These are phyloP conservation scores for Neoascochyta sp. DNA, from an alignment of 2,329 filamentous ascomycete genomes.

Conservation along the genomic window DNA sequence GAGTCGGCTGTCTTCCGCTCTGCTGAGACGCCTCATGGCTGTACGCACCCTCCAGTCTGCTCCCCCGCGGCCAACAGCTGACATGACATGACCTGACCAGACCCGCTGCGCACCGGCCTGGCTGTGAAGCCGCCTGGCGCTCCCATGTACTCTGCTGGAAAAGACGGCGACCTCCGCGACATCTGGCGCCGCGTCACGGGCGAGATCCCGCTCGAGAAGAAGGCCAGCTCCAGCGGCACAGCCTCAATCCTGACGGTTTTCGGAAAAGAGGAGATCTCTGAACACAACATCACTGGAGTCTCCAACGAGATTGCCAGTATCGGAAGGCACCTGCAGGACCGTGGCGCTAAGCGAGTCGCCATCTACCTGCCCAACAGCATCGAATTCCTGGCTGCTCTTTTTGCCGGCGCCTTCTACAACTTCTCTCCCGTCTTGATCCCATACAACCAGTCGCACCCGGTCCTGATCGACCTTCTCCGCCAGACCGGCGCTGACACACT, in stretches of 20 bases:
- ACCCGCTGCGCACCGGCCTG: slow-evolving; percentile 38
- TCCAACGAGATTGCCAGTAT: slow-evolving; percentile 85
- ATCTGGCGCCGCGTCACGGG: slow-evolving; percentile 74
- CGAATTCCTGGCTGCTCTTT: slow-evolving; percentile 76
- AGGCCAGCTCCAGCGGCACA: slow-evolving; percentile 59
- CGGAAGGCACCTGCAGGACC: slow-evolving; percentile 69
- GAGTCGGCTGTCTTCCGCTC: slow-evolving; percentile 84
- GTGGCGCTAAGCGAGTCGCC: slow-evolving; percentile 69
- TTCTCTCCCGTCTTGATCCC: slow-evolving; percentile 81
- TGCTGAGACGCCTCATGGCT: slow-evolving; percentile 80
- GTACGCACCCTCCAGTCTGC: slow-evolving; percentile 13
- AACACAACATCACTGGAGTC: slow-evolving; percentile 67
- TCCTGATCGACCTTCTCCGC: slow-evolving; percentile 67
- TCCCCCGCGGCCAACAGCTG: slow-evolving; percentile 9
- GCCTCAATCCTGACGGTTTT: slow-evolving; percentile 75
- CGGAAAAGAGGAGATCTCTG: slow-evolving; percentile 68
- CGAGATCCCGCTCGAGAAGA: slow-evolving; percentile 62
- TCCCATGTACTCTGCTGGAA: slow-evolving; percentile 77
- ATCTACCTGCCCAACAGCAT: slow-evolving; percentile 91
- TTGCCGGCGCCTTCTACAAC: slow-evolving; percentile 85
- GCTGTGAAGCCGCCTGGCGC: slow-evolving; percentile 77
- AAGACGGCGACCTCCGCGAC: slow-evolving; percentile 86
- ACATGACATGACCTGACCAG: slow-evolving; percentile 15
- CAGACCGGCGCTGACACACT: slow-evolving; percentile 74
- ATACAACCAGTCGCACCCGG: slow-evolving; percentile 68